Evolutionary conservation across 1,284 basidiomycete genomes (phyloP).

Genomic region (Filobasidium uniguttulatum): DNA sequence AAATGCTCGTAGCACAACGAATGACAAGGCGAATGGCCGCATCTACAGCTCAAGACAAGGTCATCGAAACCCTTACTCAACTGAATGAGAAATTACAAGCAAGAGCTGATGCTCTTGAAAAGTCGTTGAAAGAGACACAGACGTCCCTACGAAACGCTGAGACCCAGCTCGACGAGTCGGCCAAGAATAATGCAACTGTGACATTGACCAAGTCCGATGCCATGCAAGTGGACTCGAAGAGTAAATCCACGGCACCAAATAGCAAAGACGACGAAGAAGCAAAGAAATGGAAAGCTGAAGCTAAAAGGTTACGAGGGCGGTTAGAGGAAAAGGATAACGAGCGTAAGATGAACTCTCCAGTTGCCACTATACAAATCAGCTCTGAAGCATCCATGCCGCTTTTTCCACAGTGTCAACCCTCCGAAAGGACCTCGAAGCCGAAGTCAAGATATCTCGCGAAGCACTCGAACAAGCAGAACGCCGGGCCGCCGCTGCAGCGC

Average conservation of each 20-base stretch:
- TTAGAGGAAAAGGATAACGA: conserved; percentile 24
- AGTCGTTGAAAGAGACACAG: conserved; percentile 1
- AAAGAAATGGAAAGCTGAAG: conserved; percentile 25
- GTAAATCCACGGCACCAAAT: conserved; percentile 16
- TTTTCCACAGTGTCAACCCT: conserved; percentile 19
- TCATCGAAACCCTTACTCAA: conserved; percentile 26
- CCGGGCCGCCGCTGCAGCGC: conserved; percentile 7
- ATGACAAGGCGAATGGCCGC: not conserved
- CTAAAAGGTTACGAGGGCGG: conserved; percentile 20
- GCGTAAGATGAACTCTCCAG: no score
- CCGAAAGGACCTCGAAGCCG: conserved; percentile 28
- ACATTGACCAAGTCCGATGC: conserved; percentile 3
- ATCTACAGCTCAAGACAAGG: conserved; percentile 27
- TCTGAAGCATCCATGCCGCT: no score
- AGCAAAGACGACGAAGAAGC: conserved; percentile 22
- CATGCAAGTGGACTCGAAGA: conserved; percentile 15
- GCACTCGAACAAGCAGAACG: conserved; percentile 9
- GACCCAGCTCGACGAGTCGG: conserved; percentile 9
- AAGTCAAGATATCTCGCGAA: conserved; percentile 26
- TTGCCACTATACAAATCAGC: no score
- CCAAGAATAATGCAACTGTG: conserved; percentile 16
- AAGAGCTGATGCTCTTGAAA: conserved; percentile 24
- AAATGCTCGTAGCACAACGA: not conserved
- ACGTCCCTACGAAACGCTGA: not conserved
- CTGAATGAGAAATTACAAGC: conserved; percentile 26